Percentiles rank a stretch among this genome's conserved stretches.
Evolutionary conservation across 768 basidiomycete genomes (phyloP).

Genomic region (Tylopilus rubrobrunneus): DNA sequence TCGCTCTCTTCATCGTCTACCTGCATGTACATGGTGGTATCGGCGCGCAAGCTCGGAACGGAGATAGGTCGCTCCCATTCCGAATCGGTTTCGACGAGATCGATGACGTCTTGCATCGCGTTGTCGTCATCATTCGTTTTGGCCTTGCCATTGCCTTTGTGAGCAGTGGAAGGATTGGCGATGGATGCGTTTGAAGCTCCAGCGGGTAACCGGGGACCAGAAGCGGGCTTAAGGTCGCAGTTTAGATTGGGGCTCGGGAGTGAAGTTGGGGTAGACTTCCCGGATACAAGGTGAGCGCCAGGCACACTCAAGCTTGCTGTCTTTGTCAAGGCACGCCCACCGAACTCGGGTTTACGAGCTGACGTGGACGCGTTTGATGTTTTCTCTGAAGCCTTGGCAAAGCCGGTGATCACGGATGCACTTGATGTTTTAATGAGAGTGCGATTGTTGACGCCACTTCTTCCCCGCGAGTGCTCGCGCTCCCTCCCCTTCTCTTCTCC

Average conservation of each 20-base stretch:
- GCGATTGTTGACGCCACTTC: background rate
- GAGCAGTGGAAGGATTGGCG: background rate
- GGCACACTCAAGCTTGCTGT: slow-evolving; percentile 3
- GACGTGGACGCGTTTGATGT: background rate
- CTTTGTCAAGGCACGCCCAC: slow-evolving; percentile 5
- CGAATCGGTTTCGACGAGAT: slow-evolving; percentile 21
- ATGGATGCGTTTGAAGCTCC: background rate
- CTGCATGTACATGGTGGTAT: slow-evolving; percentile 12
- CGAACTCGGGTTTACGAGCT: background rate
- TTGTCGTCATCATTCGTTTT: slow-evolving; percentile 4
- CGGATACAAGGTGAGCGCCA: slow-evolving; percentile 1
- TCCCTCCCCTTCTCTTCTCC: background rate
- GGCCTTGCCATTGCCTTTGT: background rate
- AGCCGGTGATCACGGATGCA: slow-evolving; percentile 11
- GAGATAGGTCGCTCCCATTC: slow-evolving; percentile 10
- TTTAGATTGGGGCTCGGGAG: slow-evolving; percentile 12
- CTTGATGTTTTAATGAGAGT: slow-evolving; percentile 6
- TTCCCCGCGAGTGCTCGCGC: slow-evolving; percentile 1
- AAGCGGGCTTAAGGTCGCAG: slow-evolving; percentile 2
- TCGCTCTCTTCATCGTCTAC: slow-evolving; percentile 16
- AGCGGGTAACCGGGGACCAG: background rate
- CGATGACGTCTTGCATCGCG: slow-evolving; percentile 16
- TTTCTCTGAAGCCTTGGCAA: background rate
- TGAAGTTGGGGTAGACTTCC: slow-evolving; percentile 13
- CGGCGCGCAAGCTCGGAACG: background rate